Evolutionary conservation across 495 filamentous ascomycete species (phyloP), one percentile per base, ranked within the genome.

Genomic region (Usnea hakonensis): DNA sequence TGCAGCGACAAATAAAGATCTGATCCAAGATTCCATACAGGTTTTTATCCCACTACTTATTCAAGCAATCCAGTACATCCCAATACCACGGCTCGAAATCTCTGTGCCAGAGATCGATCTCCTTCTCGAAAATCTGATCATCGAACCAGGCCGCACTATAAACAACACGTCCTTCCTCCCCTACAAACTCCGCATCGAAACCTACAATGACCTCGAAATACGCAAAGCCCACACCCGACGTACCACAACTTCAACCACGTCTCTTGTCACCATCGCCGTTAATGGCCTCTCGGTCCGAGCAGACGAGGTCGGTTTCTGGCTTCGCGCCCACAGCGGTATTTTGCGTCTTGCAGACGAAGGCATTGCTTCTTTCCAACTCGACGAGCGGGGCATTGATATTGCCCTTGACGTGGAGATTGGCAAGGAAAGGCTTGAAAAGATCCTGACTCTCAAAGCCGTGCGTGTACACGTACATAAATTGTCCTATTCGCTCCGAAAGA

Each of bases 151-250:
- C 26, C 79, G 77, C 37, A 94, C 90, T 3, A 80, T 96, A 65
- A 94, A 96, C 70, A 81, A 85, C 64, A 87, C 87, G 3, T 96
- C 91, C 0, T 96, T 97, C 81, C 83, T 96, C 17, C 93, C 93
- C 0, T 92, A 90, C 73, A 83, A 85, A 43, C 79, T 96, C 58
- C 85, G 87, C 43, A 75, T 96, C 41, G 85, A 91, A 65, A 91
- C 90, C 0, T 88, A 86, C 71, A 95, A 92, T 67, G 87, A 95
- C 68, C 76, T 97, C 44, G 88, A 94, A 64, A 84, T 97, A 57
- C 79, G 85, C 61, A 95, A 95, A 72, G 85, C 85, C 26, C 85
- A 86, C 60, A 87, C 89, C 65, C 79, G 79, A 59, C 79, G 84
- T 50, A 90, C 87, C 6, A 78, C 79, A 17, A 83, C 90, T 3